A percentile compares a stretch with the other conserved stretches of the same genome.
Conservation (phyloP, 768 basidiomycete genomes). For the Psilocybe tampanensis region DNA sequence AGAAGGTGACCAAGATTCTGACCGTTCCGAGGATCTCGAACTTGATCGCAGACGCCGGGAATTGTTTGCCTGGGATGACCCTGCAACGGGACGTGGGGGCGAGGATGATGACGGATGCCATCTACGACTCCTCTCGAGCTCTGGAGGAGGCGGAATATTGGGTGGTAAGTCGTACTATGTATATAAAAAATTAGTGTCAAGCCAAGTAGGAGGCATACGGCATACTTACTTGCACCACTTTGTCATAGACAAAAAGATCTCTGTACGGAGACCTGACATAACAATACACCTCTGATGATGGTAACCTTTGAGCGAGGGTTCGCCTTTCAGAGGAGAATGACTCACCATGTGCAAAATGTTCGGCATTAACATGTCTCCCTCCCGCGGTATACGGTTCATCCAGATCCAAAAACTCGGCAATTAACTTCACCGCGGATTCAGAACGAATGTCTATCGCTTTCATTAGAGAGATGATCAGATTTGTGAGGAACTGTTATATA, state of each 20-base stretch:
- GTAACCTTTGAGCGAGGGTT: background rate
- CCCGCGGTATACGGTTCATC: constrained; percentile 60
- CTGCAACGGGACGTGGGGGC: constrained; percentile 22
- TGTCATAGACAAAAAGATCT: constrained; percentile 83
- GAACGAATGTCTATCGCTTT: constrained; percentile 92
- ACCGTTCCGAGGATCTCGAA: constrained; percentile 23
- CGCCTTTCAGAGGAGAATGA: constrained; percentile 19
- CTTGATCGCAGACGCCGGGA: constrained; percentile 8
- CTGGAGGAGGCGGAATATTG: constrained; percentile 40
- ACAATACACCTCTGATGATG: constrained; percentile 74
- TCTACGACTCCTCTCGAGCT: constrained; percentile 29
- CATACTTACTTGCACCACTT: constrained; percentile 68
- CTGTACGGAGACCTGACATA: constrained; percentile 89
- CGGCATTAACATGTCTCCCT: constrained; percentile 68
- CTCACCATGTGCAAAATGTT: constrained; percentile 92
- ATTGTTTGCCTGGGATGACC: constrained; percentile 1
- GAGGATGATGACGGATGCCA: constrained; percentile 31
- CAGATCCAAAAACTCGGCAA: constrained; percentile 89
- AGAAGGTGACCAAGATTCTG: constrained; percentile 38
- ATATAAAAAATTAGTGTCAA: constrained; percentile 14
- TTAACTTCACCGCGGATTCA: constrained; percentile 79
- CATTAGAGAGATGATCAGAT: constrained; percentile 88
- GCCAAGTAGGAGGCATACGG: background rate
- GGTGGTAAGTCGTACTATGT: constrained; percentile 61
- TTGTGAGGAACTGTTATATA: constrained; percentile 79